Percentiles rank a stretch among this genome's conserved stretches.
phyloP scores from a whole-genome alignment of 192 early-diverging fungal genomes.

The Dissophora globulifera region DNA sequence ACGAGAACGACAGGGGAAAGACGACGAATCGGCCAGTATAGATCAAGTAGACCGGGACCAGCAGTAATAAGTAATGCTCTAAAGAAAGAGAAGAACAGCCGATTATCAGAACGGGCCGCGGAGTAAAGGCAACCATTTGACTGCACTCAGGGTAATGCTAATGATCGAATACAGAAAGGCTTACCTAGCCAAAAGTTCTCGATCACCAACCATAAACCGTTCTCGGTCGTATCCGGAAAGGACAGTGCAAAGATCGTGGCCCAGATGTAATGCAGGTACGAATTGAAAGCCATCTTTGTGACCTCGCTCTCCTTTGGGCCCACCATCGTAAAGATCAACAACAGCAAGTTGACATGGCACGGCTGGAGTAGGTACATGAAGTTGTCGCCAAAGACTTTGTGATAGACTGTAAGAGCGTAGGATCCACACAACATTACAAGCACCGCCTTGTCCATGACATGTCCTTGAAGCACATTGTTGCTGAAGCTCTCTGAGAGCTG shows the following conservation, averaged over 20 bases:
- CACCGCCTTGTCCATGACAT: conserved; percentile 53
- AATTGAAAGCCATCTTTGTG: conserved; percentile 57
- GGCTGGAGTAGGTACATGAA: conserved; percentile 65
- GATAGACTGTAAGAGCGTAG: conserved; percentile 56
- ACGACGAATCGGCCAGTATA: conserved; percentile 63
- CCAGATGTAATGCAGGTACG: conserved; percentile 67
- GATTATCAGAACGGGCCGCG: too few species aligned
- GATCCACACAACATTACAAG: conserved; percentile 54
- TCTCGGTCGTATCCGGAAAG: conserved; percentile 62
- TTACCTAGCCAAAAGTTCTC: conserved; percentile 66
- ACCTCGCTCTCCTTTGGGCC: conserved; percentile 51
- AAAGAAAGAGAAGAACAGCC: too few species aligned
- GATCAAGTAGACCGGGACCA: conserved; percentile 63
- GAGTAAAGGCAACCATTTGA: too few species aligned
- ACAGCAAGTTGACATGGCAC: conserved; percentile 62
- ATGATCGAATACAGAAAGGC: too few species aligned
- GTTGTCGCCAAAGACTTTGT: conserved; percentile 60
- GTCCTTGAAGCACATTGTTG: conserved; percentile 33
- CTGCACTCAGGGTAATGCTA: too few species aligned
- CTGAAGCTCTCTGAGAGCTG: conserved; percentile 44
- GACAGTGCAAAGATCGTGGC: conserved; percentile 59
- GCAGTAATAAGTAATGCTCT: conserved; percentile 62
- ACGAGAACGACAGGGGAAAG: conserved; percentile 56
- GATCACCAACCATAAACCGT: conserved; percentile 58
- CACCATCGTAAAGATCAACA: conserved; percentile 58